Base-by-base conservation (phyloP, 2,329 filamentous ascomycete species). In the Zasmidium citrigriseum region DNA sequence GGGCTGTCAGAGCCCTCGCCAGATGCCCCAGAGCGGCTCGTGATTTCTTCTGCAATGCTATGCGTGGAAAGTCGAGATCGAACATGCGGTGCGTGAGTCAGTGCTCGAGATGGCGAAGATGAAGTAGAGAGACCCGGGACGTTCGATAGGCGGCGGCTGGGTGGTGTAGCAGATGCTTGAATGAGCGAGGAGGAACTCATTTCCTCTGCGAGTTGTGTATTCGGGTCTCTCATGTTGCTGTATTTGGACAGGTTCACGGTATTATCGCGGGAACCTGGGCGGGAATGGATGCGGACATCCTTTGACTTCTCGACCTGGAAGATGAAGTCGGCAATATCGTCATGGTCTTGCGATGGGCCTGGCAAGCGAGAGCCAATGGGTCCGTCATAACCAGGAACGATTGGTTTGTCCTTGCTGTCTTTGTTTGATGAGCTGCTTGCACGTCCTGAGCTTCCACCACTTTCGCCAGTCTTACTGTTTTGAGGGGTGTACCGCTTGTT, bases 1-100 rank as follows among this genome's bases (percentile, higher is more conserved):
- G 66, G 60, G 38, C 66, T 67, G 18, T 63, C 61, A 7, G 60
- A 63, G 3, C 62, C 66, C 18, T 59, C 57, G 20, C 65, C 60
- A 4, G 63, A 62, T 7, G 54, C 63, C 23, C 61, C 59, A 12
- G 61, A 65, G 65, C 53, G 72, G 66, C 58, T 69, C 67, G 62
- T 63, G 71, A 59, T 68, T 72, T 64, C 65, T 71, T 91, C 89
- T 46, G 87, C 86, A 60, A 95, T 91, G 52, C 90, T 95, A 70
- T 96, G 93, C 62, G 95, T 91, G 70, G 91, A 96, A 21, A 99
- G 79, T n/a, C 95, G 85, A 7, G 93, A 97, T 20, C 93, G 93
- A 24, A 98, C 91, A 11, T 93, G 92, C 3, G 95, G 95, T 0
- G 92, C 96, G 70, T 98, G 93, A 1, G 93, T 91, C 0, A 96